Base-by-base conservation (phyloP, 177 flowering plant species). In the Vitis hybrid region DNA sequence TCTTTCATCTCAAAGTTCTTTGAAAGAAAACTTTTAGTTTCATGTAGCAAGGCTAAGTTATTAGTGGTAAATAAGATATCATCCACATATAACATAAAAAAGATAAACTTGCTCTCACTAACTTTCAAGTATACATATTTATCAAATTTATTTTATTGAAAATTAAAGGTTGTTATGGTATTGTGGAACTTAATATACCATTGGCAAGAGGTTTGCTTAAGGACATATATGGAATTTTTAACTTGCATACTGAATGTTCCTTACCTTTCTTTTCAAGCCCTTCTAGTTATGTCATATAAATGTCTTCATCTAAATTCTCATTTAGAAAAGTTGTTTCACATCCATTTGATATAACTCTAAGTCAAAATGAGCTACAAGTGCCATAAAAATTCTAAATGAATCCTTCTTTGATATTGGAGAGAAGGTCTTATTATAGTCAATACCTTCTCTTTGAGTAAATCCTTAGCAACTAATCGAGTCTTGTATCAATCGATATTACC, bases 401-500 rank as follows among this genome's bases (percentile, higher is more conserved):
- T 35, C 17, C 0, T 24, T 24, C 27, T 24, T 24, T 24, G 27
- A 24, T 24, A 24, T 2, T 24, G 27, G 3, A 24, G 56, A 57
- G 49, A 68, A 68, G 4, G 57, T 68, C 13, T 63, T 67, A 62
- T 51, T 24, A 32, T 4, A 71, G 18, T 71, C 62, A 5, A 52
- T 27, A 24, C 67, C 67, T 11, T 27, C 46, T 9, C 2, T 18
- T 53, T 55, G 62, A 20, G 27, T 63, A 57, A 24, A 52, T 8
- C 73, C 67, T 35, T 11, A 15, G 2, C 27, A 24, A 24, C 27
- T 24, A 24, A 2, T 24, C 27, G 27, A 24, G 27, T 24, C 3
- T 24, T 24, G 61, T 10, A 63, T 51, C 8, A 71, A 18, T 46
- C 61, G 15, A 8, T 67, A 17, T 13, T 55, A 14, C 51, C 1